phyloP scores from a whole-genome alignment of 2,329 filamentous ascomycete genomes.

The Trichophaea hybrida region DNA sequence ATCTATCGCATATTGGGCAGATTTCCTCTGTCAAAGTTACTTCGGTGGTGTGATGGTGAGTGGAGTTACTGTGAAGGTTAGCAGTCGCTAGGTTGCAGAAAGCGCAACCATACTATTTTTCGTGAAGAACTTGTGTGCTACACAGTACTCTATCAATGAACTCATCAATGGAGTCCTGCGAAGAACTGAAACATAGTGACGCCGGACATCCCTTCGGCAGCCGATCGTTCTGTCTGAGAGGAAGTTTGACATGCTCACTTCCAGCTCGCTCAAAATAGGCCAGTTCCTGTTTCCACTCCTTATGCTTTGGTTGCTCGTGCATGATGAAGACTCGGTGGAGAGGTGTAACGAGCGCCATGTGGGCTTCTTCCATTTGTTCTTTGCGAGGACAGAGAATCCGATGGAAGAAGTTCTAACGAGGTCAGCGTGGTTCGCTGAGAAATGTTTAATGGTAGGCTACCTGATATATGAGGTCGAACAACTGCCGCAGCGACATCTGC shows the following conservation, averaged over 20 bases:
- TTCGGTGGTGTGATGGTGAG: not conserved
- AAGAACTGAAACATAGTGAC: not conserved
- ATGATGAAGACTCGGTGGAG: not conserved
- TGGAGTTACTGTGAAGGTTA: constrained; percentile 2
- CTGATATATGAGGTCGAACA: constrained; percentile 4
- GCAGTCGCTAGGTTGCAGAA: not conserved
- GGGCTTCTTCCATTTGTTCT: not conserved
- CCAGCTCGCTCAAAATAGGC: not conserved
- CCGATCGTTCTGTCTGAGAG: not conserved
- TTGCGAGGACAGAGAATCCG: constrained; percentile 1
- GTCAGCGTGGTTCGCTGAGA: not conserved
- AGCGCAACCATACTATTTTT: not conserved
- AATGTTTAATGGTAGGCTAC: not conserved
- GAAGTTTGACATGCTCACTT: not conserved
- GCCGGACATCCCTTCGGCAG: constrained; percentile 2
- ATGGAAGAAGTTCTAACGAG: constrained; percentile 1
- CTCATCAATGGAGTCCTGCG: not conserved
- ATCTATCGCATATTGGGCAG: not conserved
- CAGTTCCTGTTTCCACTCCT: not conserved
- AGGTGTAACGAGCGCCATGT: not conserved
- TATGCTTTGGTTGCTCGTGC: not conserved
- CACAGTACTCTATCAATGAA: constrained; percentile 1
- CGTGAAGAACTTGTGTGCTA: constrained; percentile 1
- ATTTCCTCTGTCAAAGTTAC: not conserved
- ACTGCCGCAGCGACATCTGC: not conserved